Conservation (phyloP, 306 rosid species). For the Sphenostylis stenocarpa region DNA sequence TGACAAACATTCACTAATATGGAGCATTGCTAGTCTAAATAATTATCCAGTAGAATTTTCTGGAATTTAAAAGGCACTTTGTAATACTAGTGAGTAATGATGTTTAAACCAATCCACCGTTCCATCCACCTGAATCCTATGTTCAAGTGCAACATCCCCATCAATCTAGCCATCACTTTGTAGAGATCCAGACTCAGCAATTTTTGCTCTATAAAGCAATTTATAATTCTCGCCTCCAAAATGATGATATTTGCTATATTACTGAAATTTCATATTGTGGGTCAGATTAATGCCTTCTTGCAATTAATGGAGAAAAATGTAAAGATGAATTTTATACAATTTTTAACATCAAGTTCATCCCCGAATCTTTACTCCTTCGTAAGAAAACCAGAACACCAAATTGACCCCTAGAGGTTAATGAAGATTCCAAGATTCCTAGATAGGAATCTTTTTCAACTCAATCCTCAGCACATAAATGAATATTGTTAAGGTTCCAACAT, state of each 20-base stretch:
- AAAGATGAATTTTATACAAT: background rate
- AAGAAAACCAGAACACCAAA: background rate
- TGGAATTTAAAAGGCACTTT: background rate
- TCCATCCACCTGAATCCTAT: background rate
- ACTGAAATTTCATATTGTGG: background rate
- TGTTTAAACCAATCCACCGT: background rate
- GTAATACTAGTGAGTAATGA: background rate
- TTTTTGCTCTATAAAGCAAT: background rate
- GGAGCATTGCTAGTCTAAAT: background rate
- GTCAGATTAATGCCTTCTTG: background rate
- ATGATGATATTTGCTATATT: background rate
- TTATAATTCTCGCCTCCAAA: background rate
- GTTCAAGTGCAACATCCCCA: background rate
- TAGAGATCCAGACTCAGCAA: background rate
- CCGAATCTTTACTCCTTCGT: background rate
- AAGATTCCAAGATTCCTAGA: background rate
- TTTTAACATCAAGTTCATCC: background rate
- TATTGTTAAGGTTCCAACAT: too few species aligned
- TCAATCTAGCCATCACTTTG: background rate
- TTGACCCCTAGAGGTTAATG: background rate
- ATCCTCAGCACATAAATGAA: too few species aligned
- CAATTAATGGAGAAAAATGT: background rate
- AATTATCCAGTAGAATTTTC: background rate
- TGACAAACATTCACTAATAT: background rate
- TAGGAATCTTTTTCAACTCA: slow-evolving; percentile 2